A percentile compares a stretch with the other conserved stretches of the same genome.
These are phyloP conservation scores for Niebla homalea DNA, from an alignment of 495 filamentous ascomycete species.

Conservation along the genomic window DNA sequence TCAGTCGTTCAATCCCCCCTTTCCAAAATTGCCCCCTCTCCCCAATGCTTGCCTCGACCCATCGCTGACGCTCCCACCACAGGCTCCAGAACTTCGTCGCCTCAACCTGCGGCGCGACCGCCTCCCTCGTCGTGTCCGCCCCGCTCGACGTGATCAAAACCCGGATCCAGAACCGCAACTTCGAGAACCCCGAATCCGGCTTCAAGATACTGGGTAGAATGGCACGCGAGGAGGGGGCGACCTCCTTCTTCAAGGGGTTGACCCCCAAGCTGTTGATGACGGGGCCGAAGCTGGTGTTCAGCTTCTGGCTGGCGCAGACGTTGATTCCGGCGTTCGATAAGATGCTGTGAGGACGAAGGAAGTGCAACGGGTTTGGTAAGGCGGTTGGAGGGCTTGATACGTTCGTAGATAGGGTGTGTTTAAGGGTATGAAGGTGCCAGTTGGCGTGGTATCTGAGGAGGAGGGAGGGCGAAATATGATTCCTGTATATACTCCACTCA, in stretches of 20 bases:
- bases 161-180: slow-evolving; percentile 97
- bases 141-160: slow-evolving; percentile 99
- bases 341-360: slow-evolving; percentile 30
- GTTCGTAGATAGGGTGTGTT: background rate
- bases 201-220: slow-evolving; percentile 85
- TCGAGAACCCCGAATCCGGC: slow-evolving; percentile 90
- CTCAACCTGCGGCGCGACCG: slow-evolving; percentile 83
- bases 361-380: background rate
- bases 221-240: slow-evolving; percentile 72
- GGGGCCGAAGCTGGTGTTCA: slow-evolving; percentile 95
- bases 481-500: background rate
- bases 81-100: slow-evolving; percentile 85
- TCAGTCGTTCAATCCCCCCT: too few species aligned
- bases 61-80: too few species aligned
- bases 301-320: slow-evolving; percentile 97
- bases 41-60: too few species aligned
- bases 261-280: slow-evolving; percentile 98
- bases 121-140: slow-evolving; percentile 84
- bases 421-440: background rate
- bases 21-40: too few species aligned
- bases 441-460: too few species aligned
- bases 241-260: slow-evolving; percentile 93
- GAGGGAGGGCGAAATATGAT: background rate
- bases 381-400: background rate
- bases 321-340: slow-evolving; percentile 62